These are phyloP conservation scores for Magnaporthiopsis incrustans DNA, from an alignment of 2,329 filamentous ascomycete species.

Conservation along the genomic window DNA sequence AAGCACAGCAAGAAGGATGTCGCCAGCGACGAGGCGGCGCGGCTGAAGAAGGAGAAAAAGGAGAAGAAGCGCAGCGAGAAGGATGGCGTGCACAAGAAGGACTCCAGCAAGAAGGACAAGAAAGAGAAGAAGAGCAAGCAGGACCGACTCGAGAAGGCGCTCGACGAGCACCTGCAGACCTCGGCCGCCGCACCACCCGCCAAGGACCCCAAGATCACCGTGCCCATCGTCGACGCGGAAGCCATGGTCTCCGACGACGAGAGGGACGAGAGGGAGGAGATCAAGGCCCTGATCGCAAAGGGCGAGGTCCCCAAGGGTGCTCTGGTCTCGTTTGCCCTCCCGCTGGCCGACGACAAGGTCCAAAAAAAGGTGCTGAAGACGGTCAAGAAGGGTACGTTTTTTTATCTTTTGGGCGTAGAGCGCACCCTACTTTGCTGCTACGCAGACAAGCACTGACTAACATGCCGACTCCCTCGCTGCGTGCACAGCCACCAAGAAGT, in stretches of 20 bases:
- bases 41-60: slow-evolving; percentile 42
- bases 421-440: slow-evolving; percentile 1
- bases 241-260: slow-evolving; percentile 21
- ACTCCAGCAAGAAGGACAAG: slow-evolving; percentile 49
- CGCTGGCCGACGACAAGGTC: slow-evolving; percentile 71
- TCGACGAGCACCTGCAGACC: slow-evolving; percentile 58
- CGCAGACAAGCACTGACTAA: slow-evolving; percentile 8
- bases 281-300: slow-evolving; percentile 38
- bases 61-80: slow-evolving; percentile 51
- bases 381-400: slow-evolving; percentile 49
- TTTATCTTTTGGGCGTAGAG: not conserved
- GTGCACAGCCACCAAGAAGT: slow-evolving; percentile 77
- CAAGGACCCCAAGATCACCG: slow-evolving; percentile 20
- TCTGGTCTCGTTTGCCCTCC: slow-evolving; percentile 76
- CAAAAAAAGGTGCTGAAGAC: slow-evolving; percentile 59
- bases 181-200: slow-evolving; percentile 37
- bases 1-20: slow-evolving; percentile 10
- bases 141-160: slow-evolving; percentile 58
- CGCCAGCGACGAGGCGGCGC: slow-evolving; percentile 4
- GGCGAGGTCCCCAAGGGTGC: slow-evolving; percentile 30
- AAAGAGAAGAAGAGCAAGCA: slow-evolving; percentile 66
- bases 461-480: not conserved
- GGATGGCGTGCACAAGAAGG: slow-evolving; percentile 40
- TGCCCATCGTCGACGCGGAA: not conserved
- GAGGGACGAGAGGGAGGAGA: slow-evolving; percentile 37